Conservation (phyloP, 768 basidiomycete species). For the Leccinellum luteum region DNA sequence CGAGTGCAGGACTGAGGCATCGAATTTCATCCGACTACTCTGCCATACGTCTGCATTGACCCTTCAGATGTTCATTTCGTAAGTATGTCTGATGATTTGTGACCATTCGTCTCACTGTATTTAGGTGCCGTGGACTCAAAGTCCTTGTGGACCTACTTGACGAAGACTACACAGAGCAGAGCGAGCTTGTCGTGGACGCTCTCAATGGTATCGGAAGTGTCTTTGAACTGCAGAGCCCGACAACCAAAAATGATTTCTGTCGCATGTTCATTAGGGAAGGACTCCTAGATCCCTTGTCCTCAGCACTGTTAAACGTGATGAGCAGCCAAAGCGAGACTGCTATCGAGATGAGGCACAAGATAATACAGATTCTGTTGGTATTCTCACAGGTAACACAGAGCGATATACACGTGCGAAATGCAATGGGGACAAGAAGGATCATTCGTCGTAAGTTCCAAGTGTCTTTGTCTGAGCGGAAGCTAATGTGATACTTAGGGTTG, state of each 20-base stretch:
- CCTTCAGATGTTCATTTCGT: conserved; percentile 99
- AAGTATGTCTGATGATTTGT: conserved; percentile 33
- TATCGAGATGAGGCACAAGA: conserved; percentile 79
- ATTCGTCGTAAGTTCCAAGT: conserved; percentile 66
- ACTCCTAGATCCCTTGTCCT: conserved; percentile 86
- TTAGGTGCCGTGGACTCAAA: conserved; percentile 89
- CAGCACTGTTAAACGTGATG: conserved; percentile 88
- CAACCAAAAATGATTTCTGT: conserved; percentile 97
- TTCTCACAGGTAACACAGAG: conserved; percentile 97
- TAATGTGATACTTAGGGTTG: conserved; percentile 52
- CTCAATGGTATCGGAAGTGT: conserved; percentile 93
- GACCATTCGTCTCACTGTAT: not conserved
- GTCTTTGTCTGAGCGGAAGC: not conserved
- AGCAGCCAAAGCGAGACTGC: conserved; percentile 62
- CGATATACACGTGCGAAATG: conserved; percentile 90
- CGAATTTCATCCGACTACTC: conserved; percentile 88
- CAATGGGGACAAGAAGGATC: conserved; percentile 86
- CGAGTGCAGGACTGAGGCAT: conserved; percentile 93
- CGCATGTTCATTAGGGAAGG: conserved; percentile 98
- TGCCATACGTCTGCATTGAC: conserved; percentile 93
- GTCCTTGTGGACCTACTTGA: conserved; percentile 95
- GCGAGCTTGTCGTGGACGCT: conserved; percentile 88
- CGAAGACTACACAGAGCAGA: conserved; percentile 91
- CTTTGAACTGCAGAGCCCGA: conserved; percentile 94
- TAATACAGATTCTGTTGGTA: conserved; percentile 83